phyloP scores from a whole-genome alignment of 352 stramenopile genomes.

The Pythium phragmiticola region DNA sequence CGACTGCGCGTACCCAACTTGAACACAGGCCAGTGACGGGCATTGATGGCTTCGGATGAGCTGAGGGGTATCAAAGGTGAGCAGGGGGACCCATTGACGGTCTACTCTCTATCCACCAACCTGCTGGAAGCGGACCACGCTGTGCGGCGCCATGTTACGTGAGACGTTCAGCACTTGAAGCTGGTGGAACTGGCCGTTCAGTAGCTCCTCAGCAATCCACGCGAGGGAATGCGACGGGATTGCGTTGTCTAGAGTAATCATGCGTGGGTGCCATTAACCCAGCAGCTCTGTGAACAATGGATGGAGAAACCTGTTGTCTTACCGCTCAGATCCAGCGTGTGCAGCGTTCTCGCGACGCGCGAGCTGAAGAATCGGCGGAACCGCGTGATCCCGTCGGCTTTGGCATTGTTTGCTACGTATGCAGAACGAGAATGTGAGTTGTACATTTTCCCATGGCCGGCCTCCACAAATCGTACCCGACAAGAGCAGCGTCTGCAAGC shows the following conservation, averaged over 20 bases:
- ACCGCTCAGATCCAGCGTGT: conserved; percentile 53
- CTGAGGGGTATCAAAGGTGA: conserved; percentile 15
- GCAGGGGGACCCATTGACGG: no score
- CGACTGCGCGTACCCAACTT: conserved; percentile 51
- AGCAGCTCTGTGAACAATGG: not conserved
- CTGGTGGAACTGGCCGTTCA: conserved; percentile 35
- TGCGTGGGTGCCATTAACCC: no score
- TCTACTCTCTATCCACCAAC: conserved; percentile 10
- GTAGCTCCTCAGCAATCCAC: conserved; percentile 42
- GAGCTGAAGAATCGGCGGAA: conserved; percentile 45
- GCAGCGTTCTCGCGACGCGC: conserved; percentile 28
- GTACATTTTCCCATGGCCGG: no score
- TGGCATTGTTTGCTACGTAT: conserved; percentile 38
- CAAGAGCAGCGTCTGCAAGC: conserved; percentile 12
- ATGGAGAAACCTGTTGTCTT: conserved; percentile 8
- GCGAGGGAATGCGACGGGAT: conserved; percentile 41
- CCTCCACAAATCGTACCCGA: conserved; percentile 3
- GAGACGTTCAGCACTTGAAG: conserved; percentile 58
- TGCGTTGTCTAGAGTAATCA: conserved; percentile 39
- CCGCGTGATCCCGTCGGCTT: conserved; percentile 40
- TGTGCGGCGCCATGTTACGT: conserved; percentile 38
- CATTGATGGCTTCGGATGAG: conserved; percentile 44
- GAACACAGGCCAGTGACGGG: conserved; percentile 51
- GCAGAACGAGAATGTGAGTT: not conserved
- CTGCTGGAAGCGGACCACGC: conserved; percentile 48